Conservation (phyloP, 495 filamentous ascomycete genomes). For the Aspergillus sclerotioniger region DNA sequence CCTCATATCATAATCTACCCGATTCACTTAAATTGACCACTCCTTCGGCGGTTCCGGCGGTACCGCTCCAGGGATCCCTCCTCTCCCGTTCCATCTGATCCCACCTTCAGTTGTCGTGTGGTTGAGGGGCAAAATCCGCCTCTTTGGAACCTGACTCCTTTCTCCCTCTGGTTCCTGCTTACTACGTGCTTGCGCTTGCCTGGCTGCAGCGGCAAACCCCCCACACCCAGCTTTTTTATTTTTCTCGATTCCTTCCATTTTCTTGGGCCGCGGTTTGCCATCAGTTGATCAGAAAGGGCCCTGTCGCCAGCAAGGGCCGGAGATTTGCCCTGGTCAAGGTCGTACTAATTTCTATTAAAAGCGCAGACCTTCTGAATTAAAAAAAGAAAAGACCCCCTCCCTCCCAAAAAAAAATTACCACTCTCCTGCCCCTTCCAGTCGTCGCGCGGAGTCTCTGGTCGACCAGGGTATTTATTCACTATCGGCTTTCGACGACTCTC, state of each 20-base stretch:
- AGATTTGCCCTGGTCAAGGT: slow-evolving; percentile 10
- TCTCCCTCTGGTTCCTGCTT: slow-evolving; percentile 8
- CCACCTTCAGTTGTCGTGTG: not conserved
- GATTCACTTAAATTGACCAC: not conserved
- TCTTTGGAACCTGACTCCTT: not conserved
- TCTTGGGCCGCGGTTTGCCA: not conserved
- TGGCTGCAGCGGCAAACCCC: slow-evolving; percentile 50
- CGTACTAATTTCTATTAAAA: slow-evolving; percentile 8
- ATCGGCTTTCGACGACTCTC: not conserved
- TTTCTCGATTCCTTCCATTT: not conserved
- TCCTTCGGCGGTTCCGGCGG: not conserved
- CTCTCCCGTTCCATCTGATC: not conserved
- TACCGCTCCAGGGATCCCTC: not conserved
- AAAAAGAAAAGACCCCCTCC: not conserved
- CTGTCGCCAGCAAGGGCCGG: slow-evolving; percentile 24
- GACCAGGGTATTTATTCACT: slow-evolving; percentile 11
- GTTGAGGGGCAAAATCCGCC: slow-evolving; percentile 6
- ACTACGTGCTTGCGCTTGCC: slow-evolving; percentile 32
- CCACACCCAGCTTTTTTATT: slow-evolving; percentile 56
- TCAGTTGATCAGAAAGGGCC: slow-evolving; percentile 11
- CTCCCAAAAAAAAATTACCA: not conserved
- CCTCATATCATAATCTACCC: not conserved
- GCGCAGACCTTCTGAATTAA: not conserved
- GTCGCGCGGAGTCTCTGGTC: not conserved
- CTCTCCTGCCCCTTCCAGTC: not conserved